Evolutionary conservation across 208 protist genomes (phyloP).

Genomic region (Blechomonas ayalai): DNA sequence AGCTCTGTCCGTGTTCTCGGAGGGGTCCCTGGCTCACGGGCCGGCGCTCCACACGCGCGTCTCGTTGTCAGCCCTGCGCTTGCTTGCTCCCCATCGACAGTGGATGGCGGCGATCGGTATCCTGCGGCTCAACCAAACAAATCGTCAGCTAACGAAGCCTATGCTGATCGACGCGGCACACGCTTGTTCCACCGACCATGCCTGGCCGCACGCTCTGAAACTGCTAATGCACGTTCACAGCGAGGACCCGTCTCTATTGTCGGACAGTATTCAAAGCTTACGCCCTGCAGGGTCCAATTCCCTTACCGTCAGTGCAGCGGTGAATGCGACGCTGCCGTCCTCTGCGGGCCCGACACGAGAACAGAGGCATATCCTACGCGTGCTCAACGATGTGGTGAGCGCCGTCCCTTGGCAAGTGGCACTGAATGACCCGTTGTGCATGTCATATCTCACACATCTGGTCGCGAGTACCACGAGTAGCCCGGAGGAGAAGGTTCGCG

Average conservation of each 20-base stretch:
- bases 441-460: conserved; percentile 70
- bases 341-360: conserved; percentile 15
- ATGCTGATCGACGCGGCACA: conserved; percentile 69
- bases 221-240: conserved; percentile 51
- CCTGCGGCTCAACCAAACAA: conserved; percentile 52
- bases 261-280: conserved; percentile 56
- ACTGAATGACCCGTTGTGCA: conserved; percentile 41
- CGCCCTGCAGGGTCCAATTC: conserved; percentile 43
- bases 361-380: conserved; percentile 43
- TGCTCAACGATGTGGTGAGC: conserved; percentile 58
- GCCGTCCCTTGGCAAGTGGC: conserved; percentile 39
- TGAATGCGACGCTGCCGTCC: conserved; percentile 24
- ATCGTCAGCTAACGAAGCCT: conserved; percentile 57
- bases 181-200: conserved; percentile 38
- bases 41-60: conserved; percentile 42
- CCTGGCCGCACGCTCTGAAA: conserved; percentile 44
- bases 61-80: conserved; percentile 51
- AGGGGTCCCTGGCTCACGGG: conserved; percentile 65
- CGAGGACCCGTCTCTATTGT: conserved; percentile 46
- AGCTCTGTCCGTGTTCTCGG: conserved; percentile 46
- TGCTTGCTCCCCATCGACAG: conserved; percentile 63
- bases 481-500: conserved; percentile 32
- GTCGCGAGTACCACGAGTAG: conserved; percentile 60
- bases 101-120: conserved; percentile 42
- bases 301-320: conserved; percentile 9